Evolutionary conservation across 129 eudicot species (phyloP).

Genomic region (Cynara cardunculus): DNA sequence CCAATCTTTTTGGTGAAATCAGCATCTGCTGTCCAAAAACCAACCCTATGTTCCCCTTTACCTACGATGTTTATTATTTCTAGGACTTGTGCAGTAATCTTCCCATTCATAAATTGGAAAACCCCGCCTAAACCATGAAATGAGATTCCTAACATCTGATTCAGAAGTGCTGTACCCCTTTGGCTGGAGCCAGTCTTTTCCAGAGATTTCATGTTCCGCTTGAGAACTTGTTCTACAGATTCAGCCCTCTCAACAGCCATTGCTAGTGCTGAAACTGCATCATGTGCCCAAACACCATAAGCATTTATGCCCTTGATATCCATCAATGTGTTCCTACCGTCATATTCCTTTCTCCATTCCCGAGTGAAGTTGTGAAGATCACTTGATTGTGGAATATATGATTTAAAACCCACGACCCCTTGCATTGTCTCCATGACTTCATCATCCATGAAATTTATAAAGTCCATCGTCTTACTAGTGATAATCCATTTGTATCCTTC

Average conservation of each 20-base stretch:
- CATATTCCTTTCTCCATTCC: slow-evolving; percentile 27
- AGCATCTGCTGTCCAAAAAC: slow-evolving; percentile 42
- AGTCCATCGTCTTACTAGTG: slow-evolving; percentile 31
- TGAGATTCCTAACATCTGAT: slow-evolving; percentile 17
- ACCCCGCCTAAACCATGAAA: slow-evolving; percentile 45
- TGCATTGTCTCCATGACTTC: slow-evolving; percentile 32
- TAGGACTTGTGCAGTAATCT: not conserved
- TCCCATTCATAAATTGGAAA: slow-evolving; percentile 23
- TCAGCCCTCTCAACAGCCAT: slow-evolving; percentile 32
- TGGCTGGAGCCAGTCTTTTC: slow-evolving; percentile 1
- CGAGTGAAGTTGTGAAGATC: slow-evolving; percentile 17
- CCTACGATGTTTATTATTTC: slow-evolving; percentile 36
- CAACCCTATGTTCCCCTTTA: slow-evolving; percentile 31
- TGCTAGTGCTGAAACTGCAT: slow-evolving; percentile 49
- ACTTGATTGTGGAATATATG: slow-evolving; percentile 36
- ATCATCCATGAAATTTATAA: slow-evolving; percentile 24
- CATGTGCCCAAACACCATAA: slow-evolving; percentile 48
- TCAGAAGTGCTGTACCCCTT: slow-evolving; percentile 21
- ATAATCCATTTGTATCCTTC: slow-evolving; percentile 58
- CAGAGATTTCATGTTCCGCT: not conserved
- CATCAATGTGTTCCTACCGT: not conserved
- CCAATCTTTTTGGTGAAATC: slow-evolving; percentile 24
- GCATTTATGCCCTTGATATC: slow-evolving; percentile 14
- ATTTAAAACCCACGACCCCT: slow-evolving; percentile 46
- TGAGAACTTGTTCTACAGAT: not conserved